Evolutionary conservation across 495 filamentous ascomycete genomes (phyloP).

Genomic region (Eremomyces bilateralis): DNA sequence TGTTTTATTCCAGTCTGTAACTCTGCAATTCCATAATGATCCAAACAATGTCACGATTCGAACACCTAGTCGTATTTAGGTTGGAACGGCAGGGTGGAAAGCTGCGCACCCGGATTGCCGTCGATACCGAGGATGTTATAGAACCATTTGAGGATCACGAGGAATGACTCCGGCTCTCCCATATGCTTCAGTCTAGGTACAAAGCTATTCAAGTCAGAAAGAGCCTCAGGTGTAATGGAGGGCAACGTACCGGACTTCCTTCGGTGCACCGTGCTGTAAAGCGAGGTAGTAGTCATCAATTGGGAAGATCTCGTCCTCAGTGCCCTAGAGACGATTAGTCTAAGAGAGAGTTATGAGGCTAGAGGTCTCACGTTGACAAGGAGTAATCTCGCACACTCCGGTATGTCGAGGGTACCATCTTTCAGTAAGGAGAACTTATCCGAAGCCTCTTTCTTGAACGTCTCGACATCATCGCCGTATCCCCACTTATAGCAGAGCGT

Average conservation of each 20-base stretch:
- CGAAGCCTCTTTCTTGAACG: constrained; percentile 36
- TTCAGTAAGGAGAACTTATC: constrained; percentile 54
- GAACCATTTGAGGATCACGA: constrained; percentile 20
- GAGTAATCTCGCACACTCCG: constrained; percentile 35
- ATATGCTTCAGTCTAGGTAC: constrained; percentile 19
- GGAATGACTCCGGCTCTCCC: constrained; percentile 23
- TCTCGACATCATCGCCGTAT: constrained; percentile 31
- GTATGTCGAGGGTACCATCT: constrained; percentile 40
- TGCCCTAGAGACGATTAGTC: constrained; percentile 38
- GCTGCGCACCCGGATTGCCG: constrained; percentile 15
- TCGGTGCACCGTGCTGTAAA: constrained; percentile 50
- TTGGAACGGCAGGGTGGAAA: constrained; percentile 18
- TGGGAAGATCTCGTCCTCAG: constrained; percentile 49
- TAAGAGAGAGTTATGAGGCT: constrained; percentile 7
- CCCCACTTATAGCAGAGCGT: constrained; percentile 54
- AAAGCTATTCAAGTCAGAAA: constrained; percentile 7
- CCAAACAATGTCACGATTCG: too few species aligned
- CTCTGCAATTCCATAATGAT: not conserved
- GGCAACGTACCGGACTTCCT: constrained; percentile 33
- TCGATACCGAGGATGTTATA: constrained; percentile 20
- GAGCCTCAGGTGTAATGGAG: not conserved
- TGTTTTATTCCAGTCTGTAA: not conserved
- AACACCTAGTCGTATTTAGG: too few species aligned
- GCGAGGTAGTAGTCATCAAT: constrained; percentile 51
- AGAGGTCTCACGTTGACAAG: constrained; percentile 46